Evolutionary conservation across 1,139 yeast genomes (phyloP), one percentile per base, ranked within the genome.

Genomic region (Suhomyces bribrorum): DNA sequence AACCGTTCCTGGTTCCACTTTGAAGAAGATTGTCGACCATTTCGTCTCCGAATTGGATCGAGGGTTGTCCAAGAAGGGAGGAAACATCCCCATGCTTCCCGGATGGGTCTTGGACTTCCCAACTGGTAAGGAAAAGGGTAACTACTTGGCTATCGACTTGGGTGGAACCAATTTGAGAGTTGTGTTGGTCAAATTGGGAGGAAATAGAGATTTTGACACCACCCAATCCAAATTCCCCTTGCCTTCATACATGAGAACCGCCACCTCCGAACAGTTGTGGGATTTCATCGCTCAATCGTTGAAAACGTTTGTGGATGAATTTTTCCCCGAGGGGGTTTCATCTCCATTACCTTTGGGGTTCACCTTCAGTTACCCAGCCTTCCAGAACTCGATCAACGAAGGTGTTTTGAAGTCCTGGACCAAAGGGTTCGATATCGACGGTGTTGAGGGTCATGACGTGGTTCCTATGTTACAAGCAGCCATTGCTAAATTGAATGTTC

Each of bases 371-470:
- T 92, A 83, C 69, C 97, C 98, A 41, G 88, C 92, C 46, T 73
- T 89, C 32, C 98, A 92, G 69, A 63, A 71, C 49, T 85, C 83
- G 44, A 88, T 92, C 58, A 84, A 87, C 68, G 75, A 79, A 52
- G 98, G 97, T 59, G 64, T 86, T 41, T 77, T 92, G 61, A 96
- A 88, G 73, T 79, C 94, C 65, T 92, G 98, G 98, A 92, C 98
- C 46, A 92, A 92, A 73, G 98, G 98, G 49, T 92, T 87, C 66
- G 96, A 92, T 62, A 88, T 92, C 54, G 85, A 79, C 41, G 89
- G 85, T 45, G 97, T 92, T 38, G 98, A 92, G 71, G 97, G 97
- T 46, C 76, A 86, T 40, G 96, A 92, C 58, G 97, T 92, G 40
- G 96, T 86, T 37, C 95, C 96, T 47, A 74, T 90, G 85, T 77